These are phyloP conservation scores for Neurospora discreta DNA, from an alignment of 495 filamentous ascomycete genomes.

Conservation along the genomic window DNA sequence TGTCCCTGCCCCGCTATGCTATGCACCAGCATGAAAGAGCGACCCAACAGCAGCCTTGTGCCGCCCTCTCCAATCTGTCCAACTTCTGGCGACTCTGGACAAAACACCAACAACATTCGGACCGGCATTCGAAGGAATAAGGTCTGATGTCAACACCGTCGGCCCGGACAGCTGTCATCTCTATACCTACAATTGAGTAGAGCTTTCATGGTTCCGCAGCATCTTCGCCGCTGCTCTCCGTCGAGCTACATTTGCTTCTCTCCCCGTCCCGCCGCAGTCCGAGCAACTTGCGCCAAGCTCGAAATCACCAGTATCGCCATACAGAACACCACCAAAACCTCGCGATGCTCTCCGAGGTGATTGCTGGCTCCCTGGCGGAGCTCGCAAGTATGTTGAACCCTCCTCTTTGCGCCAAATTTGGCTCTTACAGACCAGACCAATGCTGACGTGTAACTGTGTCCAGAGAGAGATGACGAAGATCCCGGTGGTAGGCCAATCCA, in stretches of 20 bases:
- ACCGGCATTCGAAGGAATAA: neutral
- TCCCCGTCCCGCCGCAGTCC: neutral
- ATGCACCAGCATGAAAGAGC: neutral
- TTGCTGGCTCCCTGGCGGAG: conserved; percentile 28
- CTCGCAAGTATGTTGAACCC: conserved; percentile 27
- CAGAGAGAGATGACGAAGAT: conserved; percentile 43
- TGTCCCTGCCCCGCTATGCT: neutral
- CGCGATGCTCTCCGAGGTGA: conserved; percentile 20
- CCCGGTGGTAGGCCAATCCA: conserved; percentile 31
- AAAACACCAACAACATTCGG: neutral
- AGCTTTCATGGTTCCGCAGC: conserved; percentile 7
- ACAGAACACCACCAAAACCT: neutral
- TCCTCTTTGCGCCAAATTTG: neutral
- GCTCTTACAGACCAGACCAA: neutral
- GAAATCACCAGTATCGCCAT: neutral
- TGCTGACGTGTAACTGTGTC: conserved; percentile 11
- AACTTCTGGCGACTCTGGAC: neutral
- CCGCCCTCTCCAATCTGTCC: neutral
- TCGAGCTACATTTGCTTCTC: neutral
- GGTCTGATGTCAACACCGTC: neutral
- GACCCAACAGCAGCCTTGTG: neutral
- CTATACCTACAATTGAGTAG: neutral
- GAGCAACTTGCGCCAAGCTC: conserved; percentile 4
- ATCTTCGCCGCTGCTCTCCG: conserved; percentile 1
- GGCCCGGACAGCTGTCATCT: neutral